Base-by-base conservation (phyloP, 768 basidiomycete species). In the Rhodotorula toruloides region DNA sequence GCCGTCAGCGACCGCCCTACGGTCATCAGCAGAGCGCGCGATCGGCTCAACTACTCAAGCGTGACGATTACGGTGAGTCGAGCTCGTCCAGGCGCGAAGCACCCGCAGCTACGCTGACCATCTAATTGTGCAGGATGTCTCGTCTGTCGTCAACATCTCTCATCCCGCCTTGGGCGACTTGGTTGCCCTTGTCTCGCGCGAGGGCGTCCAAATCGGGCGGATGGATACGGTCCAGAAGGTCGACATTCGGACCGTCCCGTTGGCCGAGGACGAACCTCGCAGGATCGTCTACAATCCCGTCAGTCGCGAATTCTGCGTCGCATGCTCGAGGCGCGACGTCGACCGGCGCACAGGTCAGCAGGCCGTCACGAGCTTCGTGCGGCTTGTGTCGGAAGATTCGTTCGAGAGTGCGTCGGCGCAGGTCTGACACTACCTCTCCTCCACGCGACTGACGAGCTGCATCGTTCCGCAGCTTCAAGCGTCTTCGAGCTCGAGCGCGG, bases 181-280 rank as follows among this genome's bases (percentile, higher is more conserved):
- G 0, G 76, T 92, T 22, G 77, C 83, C 54, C 83, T 94, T 50
- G 46, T 39, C 36, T 48, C 58, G 12, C 17, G 36, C 7, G 19
- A 25, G 1, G 4, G n/a, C 36, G 27, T 58, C 46, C 25, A 46
- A 12, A 46, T 58, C 58, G 43, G 22, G 9, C 48, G n/a, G n/a
- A n/a, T 59, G 21, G 78, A 80, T 39, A 83, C 87, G 65, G 79
- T 90, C 17, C 84, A 88, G 68, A 89, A 88, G 76, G 81, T 91
- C 76, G 88, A 93, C 72, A 85, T 93, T 52, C 85, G 86, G 61
- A 83, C 89, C 42, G 79, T 90, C 36, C 81, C 84, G 32, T 78
- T 92, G 16, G 90, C 89, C 5, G 79, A 83, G 34, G 84, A 89
- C 61, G 84, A 84, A 73, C 91, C 91, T 3, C 82, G 82, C 10